Evolutionary conservation across 495 filamentous ascomycete species (phyloP), one percentile per base, ranked within the genome.

Genomic region (Trypethelium eluteriae): DNA sequence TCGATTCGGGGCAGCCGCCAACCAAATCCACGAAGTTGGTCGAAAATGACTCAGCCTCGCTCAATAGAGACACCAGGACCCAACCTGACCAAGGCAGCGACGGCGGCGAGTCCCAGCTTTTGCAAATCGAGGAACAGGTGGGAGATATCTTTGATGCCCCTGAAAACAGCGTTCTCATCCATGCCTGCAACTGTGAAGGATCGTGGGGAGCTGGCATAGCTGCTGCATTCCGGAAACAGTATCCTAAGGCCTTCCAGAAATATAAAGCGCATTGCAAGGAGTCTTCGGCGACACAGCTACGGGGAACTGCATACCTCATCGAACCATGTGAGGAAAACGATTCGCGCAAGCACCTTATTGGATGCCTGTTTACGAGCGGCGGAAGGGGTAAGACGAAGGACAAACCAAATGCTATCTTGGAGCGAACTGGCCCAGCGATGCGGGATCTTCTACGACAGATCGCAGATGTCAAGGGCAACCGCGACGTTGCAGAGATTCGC

Each of bases 151-250:
- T 79, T 72, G 32, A 59, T 46, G 75, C 73, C 2, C 72, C 75
- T 14, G 62, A 63, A 14, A 68, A 74, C 62, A 70, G 72, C 11
- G 57, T 79, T 11, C 53, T 79, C 14, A 74, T 79, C 65, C 77
- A 79, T 70, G 76, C 76, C 9, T 79, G 76, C 70, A 79, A 79
- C 61, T 73, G 71, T 68, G 44, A 74, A 62, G 70, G 67, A 18
- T 59, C 36, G 47, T 71, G 76, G 77, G 73, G 72, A 64, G 72
- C 72, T 32, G 77, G 77, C 64, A 77, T 78, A 39, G 76, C 76
- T n/a, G 63, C 67, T 39, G 75, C 70, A 25, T 79, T 79, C 69
- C 64, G 66, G 34, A 18, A 69, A 9, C 65, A 47, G n/a, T 79
- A 78, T 65, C 76, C 75, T 0, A n/a, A 34, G 4, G 77, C 76